Conservation (phyloP, 2,329 filamentous ascomycete species). For the Nemania diffusa region DNA sequence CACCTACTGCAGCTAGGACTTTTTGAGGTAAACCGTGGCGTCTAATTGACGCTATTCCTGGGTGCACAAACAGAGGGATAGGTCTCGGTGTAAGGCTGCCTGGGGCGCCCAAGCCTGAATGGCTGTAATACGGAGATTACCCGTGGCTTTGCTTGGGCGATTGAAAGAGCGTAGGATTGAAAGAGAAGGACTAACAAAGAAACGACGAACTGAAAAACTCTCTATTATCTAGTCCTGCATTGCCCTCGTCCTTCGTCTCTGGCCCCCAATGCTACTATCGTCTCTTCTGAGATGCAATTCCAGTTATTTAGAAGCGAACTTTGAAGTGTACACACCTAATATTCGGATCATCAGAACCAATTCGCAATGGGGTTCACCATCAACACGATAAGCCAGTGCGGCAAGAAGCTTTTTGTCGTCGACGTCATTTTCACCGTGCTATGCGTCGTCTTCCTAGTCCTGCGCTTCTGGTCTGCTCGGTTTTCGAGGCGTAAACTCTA, state of each 20-base stretch:
- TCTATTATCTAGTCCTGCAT: not conserved
- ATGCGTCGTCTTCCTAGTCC: slow-evolving; percentile 24
- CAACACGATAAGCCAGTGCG: slow-evolving; percentile 16
- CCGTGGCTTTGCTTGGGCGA: slow-evolving; percentile 15
- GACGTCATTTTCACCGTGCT: slow-evolving; percentile 39
- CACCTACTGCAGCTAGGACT: too few relatives aligned
- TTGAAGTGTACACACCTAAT: not conserved
- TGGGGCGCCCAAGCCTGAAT: too few relatives aligned
- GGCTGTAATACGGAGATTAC: not conserved
- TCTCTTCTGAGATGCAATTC: not conserved
- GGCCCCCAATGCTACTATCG: not conserved
- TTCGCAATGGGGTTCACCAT: slow-evolving; percentile 15
- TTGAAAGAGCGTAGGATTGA: slow-evolving; percentile 17
- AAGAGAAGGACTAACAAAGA: slow-evolving; percentile 31
- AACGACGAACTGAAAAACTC: slow-evolving; percentile 12
- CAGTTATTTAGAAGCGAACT: not conserved
- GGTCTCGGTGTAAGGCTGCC: too few relatives aligned
- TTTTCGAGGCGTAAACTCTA: slow-evolving; percentile 37
- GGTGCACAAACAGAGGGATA: too few relatives aligned
- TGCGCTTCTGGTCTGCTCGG: slow-evolving; percentile 42
- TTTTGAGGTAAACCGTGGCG: too few relatives aligned
- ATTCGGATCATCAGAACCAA: not conserved
- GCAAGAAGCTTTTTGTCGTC: slow-evolving; percentile 33
- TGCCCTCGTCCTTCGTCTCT: not conserved
- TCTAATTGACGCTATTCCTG: too few relatives aligned